Percentiles rank a stretch among this genome's conserved stretches.
These are phyloP conservation scores for Arctostaphylos glauca DNA, from an alignment of 148 eudicot genomes.

Conservation along the genomic window DNA sequence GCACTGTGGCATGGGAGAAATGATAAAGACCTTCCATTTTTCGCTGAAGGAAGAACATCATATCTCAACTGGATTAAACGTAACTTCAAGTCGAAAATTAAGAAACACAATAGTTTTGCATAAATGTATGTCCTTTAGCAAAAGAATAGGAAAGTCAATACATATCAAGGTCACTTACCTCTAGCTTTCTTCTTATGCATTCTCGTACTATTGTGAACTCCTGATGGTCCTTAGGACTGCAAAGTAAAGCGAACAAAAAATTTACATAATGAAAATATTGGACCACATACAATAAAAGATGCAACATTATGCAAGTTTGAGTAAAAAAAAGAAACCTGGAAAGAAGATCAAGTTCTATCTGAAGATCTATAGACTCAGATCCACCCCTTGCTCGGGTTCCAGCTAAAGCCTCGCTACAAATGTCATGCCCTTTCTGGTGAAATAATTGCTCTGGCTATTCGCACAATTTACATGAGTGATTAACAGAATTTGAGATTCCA, in stretches of 20 bases:
- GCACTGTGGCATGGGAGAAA: background rate
- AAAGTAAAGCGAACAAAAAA: slow-evolving; percentile 1
- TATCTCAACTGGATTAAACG: background rate
- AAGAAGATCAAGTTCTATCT: slow-evolving; percentile 79
- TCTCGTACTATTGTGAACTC: slow-evolving; percentile 92
- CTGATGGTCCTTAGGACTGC: slow-evolving; percentile 77
- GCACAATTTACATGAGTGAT: slow-evolving; percentile 24
- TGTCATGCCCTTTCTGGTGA: slow-evolving; percentile 61
- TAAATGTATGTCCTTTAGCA: background rate
- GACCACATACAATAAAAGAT: background rate
- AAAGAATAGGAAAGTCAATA: background rate
- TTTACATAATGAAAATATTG: background rate
- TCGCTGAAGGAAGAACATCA: background rate
- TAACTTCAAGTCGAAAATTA: background rate
- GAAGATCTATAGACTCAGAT: slow-evolving; percentile 58
- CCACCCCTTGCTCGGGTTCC: slow-evolving; percentile 88
- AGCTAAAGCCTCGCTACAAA: slow-evolving; percentile 92
- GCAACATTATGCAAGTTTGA: background rate
- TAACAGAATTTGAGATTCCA: slow-evolving; percentile 7
- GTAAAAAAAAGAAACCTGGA: slow-evolving; percentile 53
- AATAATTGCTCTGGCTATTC: slow-evolving; percentile 91
- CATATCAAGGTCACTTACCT: slow-evolving; percentile 46
- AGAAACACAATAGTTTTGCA: background rate
- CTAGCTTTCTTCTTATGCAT: slow-evolving; percentile 74
- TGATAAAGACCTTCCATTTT: background rate